Conservation (phyloP, 1,284 basidiomycete species). For the Anthracocystis panici-leucophaei region DNA sequence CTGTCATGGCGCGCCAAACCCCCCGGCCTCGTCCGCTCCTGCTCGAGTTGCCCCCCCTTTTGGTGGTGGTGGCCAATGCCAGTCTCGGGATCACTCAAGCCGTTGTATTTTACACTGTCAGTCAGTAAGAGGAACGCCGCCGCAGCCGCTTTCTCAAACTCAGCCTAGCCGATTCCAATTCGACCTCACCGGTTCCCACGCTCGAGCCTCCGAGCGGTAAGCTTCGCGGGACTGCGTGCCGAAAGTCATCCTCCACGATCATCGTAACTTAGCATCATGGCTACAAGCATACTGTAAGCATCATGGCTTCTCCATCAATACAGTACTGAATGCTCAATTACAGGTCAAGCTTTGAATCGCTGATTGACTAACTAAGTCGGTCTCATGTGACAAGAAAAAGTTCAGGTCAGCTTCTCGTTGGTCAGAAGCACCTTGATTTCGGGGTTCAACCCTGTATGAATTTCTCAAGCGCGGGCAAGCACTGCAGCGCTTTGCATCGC, state of each 20-base stretch:
- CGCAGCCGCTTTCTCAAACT: not conserved
- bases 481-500: too few relatives aligned
- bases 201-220: constrained; percentile 4
- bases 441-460: too few relatives aligned
- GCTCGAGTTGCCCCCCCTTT: not conserved
- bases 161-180: not conserved
- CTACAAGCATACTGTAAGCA: too few relatives aligned
- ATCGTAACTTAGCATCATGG: not conserved
- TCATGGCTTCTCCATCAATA: too few relatives aligned
- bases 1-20: not conserved
- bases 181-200: constrained; percentile 1
- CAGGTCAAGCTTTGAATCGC: too few relatives aligned
- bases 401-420: too few relatives aligned
- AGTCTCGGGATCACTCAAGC: not conserved
- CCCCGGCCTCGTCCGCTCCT: not conserved
- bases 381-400: too few relatives aligned
- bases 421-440: too few relatives aligned
- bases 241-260: not conserved
- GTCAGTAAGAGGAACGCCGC: not conserved
- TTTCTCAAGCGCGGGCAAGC: too few relatives aligned
- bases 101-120: not conserved
- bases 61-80: not conserved
- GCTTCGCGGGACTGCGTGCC: not conserved
- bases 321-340: too few relatives aligned
- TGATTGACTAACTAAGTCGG: too few relatives aligned